Base-by-base conservation (phyloP, 1,139 yeast genomes). In the Geotrichum cucujoidarum region DNA sequence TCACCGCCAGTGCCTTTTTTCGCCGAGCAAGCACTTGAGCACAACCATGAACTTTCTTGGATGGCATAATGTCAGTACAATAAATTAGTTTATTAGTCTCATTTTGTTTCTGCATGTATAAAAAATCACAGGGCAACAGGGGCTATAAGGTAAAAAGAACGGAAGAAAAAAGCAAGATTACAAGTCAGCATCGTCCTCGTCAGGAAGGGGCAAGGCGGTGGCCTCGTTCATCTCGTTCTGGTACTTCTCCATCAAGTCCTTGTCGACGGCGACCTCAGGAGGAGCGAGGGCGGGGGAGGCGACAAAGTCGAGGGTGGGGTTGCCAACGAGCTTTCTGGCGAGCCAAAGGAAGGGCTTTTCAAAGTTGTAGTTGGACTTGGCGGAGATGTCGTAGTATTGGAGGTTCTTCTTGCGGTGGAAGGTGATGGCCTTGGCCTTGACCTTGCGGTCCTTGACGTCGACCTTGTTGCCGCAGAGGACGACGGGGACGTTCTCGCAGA, bases 381-480 rank as follows among this genome's bases (percentile, higher is more conserved):
- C 99, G 53, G 97, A 90, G 69, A 92, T 94, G 73, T 92, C 99
- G 76, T 94, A 92, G 77, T 92, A 92, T 77, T 94, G 99, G 72
- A 92, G 81, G 78, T 94, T 92, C 83, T 92, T 92, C 95, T 92
- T 94, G 81, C 97, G 86, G 87, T 92, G 98, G 96, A 94, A 92
- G 64, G 98, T 92, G 77, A 92, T 92, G 69, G 97, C 87, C 82
- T 92, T 92, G 65, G 98, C 98, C 82, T 92, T 92, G 68, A 92
- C 99, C 77, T 94, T 94, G 76, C 99, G 87, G 78, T 92, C 99
- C 80, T 92, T 64, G 62, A 94, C 98, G 72, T 92, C 99, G 64
- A 92, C 99, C 78, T 92, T 92, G 84, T 92, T 92, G 75, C 99
- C 99, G 77, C 97, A 88, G 62, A 92, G 79, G 52, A 92, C 99